Evolutionary conservation across 2,329 filamentous ascomycete genomes (phyloP).

Genomic region (Aspergillus novofumigatus): DNA sequence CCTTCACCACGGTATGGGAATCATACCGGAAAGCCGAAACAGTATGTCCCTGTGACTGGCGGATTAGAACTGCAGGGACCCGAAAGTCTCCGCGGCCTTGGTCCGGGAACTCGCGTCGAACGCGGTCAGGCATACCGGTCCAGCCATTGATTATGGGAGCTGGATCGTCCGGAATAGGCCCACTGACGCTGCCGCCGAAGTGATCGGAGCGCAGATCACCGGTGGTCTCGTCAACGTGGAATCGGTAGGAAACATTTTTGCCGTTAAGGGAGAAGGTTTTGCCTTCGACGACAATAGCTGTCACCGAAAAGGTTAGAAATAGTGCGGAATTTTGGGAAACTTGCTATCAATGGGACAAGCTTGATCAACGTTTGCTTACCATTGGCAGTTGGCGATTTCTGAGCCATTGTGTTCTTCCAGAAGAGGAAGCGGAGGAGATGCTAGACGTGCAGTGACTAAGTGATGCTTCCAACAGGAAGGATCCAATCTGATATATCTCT

Average conservation of each 20-base stretch:
- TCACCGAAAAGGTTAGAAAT: background rate
- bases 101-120: conserved; percentile 61
- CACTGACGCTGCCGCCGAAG: conserved; percentile 55
- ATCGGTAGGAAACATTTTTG: conserved; percentile 56
- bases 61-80: conserved; percentile 57
- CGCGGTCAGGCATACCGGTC: conserved; percentile 48
- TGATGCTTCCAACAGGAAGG: too few relatives aligned
- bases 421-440: background rate
- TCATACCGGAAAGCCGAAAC: conserved; percentile 57
- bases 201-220: conserved; percentile 59
- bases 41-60: conserved; percentile 56
- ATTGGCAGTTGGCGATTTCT: background rate
- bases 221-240: conserved; percentile 56
- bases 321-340: too few relatives aligned
- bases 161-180: conserved; percentile 45
- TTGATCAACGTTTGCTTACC: background rate
- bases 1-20: conserved; percentile 52
- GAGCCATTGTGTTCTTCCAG: background rate
- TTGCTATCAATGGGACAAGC: too few relatives aligned
- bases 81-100: conserved; percentile 61
- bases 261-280: conserved; percentile 56
- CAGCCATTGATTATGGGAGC: conserved; percentile 47
- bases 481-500: background rate
- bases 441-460: too few relatives aligned
- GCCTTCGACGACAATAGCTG: conserved; percentile 53